Evolutionary conservation across 805 yeast species (phyloP).

Genomic region (Schizosaccharomyces octosporus): DNA sequence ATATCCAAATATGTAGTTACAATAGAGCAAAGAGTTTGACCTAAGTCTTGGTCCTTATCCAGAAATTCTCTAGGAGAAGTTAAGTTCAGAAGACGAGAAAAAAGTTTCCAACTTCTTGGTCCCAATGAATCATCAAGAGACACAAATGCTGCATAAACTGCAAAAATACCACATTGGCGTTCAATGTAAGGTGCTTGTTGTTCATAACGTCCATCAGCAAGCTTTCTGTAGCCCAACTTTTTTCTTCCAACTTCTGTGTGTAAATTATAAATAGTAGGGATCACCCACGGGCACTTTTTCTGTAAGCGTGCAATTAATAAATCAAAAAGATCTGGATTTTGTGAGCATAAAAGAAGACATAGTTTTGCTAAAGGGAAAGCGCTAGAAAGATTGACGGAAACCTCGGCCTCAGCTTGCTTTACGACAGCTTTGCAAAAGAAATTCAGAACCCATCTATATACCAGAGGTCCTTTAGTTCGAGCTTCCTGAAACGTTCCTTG

Average conservation of each 20-base stretch:
- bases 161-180: slow-evolving; percentile 62
- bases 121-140: neutral
- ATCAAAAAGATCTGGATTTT: slow-evolving; percentile 28
- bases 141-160: slow-evolving; percentile 57
- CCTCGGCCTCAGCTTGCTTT: slow-evolving; percentile 82
- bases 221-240: slow-evolving; percentile 64
- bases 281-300: slow-evolving; percentile 70
- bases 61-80: neutral
- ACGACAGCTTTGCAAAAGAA: slow-evolving; percentile 66
- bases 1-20: slow-evolving; percentile 1
- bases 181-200: slow-evolving; percentile 53
- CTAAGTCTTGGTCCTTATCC: neutral
- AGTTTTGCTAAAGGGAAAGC: slow-evolving; percentile 60
- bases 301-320: slow-evolving; percentile 55
- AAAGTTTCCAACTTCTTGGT: neutral
- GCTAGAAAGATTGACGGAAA: slow-evolving; percentile 48
- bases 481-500: slow-evolving; percentile 25
- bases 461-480: slow-evolving; percentile 20
- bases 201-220: slow-evolving; percentile 21
- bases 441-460: slow-evolving; percentile 52
- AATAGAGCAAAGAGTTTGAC: neutral
- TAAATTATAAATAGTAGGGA: slow-evolving; percentile 54
- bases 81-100: neutral
- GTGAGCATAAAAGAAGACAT: slow-evolving; percentile 27
- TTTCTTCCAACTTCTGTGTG: slow-evolving; percentile 62